A percentile compares a stretch with the other conserved stretches of the same genome.
Conservation (phyloP, 352 stramenopile species). For the Globisporangium takayamanum region DNA sequence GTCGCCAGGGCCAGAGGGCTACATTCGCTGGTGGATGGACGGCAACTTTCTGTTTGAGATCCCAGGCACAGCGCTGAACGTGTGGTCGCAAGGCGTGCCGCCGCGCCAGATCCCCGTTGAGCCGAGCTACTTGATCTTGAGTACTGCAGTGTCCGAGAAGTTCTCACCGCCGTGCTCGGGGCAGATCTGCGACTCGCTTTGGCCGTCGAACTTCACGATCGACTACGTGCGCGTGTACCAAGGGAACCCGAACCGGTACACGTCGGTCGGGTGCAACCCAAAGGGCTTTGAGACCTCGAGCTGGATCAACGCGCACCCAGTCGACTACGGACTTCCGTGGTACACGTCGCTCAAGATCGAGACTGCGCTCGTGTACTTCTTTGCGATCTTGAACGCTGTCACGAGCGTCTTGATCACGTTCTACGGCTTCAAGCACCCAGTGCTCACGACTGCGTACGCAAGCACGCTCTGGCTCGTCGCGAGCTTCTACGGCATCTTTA, state of each 20-base stretch:
- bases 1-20: slow-evolving; percentile 87
- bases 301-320: slow-evolving; percentile 90
- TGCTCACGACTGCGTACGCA: slow-evolving; percentile 47
- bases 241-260: slow-evolving; percentile 84
- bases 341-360: slow-evolving; percentile 66
- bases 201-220: slow-evolving; percentile 91
- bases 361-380: slow-evolving; percentile 30
- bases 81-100: slow-evolving; percentile 56
- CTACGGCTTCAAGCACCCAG: slow-evolving; percentile 40
- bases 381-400: slow-evolving; percentile 54
- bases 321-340: slow-evolving; percentile 79
- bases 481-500: slow-evolving; percentile 67
- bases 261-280: slow-evolving; percentile 92
- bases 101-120: slow-evolving; percentile 91
- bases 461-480: slow-evolving; percentile 56
- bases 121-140: slow-evolving; percentile 97
- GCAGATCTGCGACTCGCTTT: slow-evolving; percentile 92
- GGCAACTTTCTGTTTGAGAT: slow-evolving; percentile 93
- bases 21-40: slow-evolving; percentile 93
- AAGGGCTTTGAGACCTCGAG: slow-evolving; percentile 82
- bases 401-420: slow-evolving; percentile 53
- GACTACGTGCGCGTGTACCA: slow-evolving; percentile 95
- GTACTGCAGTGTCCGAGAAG: slow-evolving; percentile 95
- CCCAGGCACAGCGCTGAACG: slow-evolving; percentile 77
- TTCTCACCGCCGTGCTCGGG: slow-evolving; percentile 88